phyloP scores from a whole-genome alignment of 192 early-diverging fungal species.

The Haplosporangium gracile region DNA sequence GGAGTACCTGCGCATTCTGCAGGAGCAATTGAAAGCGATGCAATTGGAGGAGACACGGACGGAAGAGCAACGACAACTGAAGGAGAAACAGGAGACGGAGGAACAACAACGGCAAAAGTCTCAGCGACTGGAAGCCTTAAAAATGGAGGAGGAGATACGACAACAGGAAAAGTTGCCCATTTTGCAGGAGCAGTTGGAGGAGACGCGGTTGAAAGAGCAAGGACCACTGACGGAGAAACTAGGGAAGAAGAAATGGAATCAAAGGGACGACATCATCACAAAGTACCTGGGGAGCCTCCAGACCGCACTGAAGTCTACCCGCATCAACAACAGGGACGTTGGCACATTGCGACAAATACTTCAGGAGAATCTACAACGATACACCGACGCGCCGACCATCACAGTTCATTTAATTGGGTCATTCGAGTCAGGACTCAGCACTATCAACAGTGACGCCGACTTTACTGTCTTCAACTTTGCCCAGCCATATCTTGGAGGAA shows the following conservation, averaged over 20 bases:
- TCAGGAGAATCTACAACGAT: neutral
- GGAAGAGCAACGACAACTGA: neutral
- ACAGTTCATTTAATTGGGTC: slow-evolving; percentile 15
- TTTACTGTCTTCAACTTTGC: neutral
- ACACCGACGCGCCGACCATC: neutral
- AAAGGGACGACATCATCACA: neutral
- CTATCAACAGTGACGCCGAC: neutral
- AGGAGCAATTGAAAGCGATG: neutral
- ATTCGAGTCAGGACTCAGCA: neutral
- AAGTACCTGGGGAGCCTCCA: neutral
- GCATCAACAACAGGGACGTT: neutral
- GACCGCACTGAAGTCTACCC: neutral
- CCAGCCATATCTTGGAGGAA: no score
- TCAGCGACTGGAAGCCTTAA: no score
- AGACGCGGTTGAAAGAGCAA: neutral
- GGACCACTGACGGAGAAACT: neutral
- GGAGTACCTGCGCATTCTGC: no score
- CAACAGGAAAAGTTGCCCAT: no score
- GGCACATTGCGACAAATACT: neutral
- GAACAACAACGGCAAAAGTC: neutral
- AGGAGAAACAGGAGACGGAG: neutral
- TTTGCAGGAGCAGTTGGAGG: no score
- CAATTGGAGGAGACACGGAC: neutral
- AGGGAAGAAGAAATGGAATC: neutral
- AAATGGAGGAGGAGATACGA: no score